Evolutionary conservation across 306 rosid genomes (phyloP).

Genomic region (Canavalia ensiformis): DNA sequence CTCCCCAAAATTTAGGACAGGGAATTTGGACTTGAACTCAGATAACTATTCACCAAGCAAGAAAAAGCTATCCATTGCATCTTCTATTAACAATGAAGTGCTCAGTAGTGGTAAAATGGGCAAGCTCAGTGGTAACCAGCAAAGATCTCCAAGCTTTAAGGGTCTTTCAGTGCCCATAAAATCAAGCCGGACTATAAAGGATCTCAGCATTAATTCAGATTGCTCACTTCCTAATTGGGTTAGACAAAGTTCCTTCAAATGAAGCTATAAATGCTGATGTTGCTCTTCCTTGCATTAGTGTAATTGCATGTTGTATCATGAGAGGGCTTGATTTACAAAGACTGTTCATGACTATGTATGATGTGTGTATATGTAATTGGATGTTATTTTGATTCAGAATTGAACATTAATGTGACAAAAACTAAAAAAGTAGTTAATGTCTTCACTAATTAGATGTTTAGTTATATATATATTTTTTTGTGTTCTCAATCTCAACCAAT

Average conservation of each 20-base stretch:
- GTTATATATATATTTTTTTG: neutral
- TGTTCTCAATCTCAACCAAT: neutral
- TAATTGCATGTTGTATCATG: slow-evolving; percentile 23
- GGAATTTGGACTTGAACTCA: slow-evolving; percentile 61
- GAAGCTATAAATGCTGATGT: slow-evolving; percentile 29
- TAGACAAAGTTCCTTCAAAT: slow-evolving; percentile 59
- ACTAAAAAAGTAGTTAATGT: slow-evolving; percentile 36
- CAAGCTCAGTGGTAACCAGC: slow-evolving; percentile 51
- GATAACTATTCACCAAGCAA: slow-evolving; percentile 85
- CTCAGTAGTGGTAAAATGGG: slow-evolving; percentile 48
- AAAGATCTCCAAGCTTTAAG: slow-evolving; percentile 85
- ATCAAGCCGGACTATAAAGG: slow-evolving; percentile 63
- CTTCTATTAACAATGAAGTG: slow-evolving; percentile 63
- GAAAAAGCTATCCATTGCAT: slow-evolving; percentile 65
- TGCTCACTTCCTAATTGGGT: slow-evolving; percentile 71
- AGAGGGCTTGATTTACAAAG: slow-evolving; percentile 41
- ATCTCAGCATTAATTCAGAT: slow-evolving; percentile 79
- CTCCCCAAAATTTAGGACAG: slow-evolving; percentile 75
- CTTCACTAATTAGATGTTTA: slow-evolving; percentile 32
- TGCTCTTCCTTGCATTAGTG: slow-evolving; percentile 19
- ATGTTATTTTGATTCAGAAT: slow-evolving; percentile 46
- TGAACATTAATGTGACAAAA: slow-evolving; percentile 40
- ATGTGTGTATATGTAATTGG: slow-evolving; percentile 40
- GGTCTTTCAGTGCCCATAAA: slow-evolving; percentile 81
- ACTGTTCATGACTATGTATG: slow-evolving; percentile 40